phyloP scores from a whole-genome alignment of 306 rosid species.

The Dryas alaskensis region DNA sequence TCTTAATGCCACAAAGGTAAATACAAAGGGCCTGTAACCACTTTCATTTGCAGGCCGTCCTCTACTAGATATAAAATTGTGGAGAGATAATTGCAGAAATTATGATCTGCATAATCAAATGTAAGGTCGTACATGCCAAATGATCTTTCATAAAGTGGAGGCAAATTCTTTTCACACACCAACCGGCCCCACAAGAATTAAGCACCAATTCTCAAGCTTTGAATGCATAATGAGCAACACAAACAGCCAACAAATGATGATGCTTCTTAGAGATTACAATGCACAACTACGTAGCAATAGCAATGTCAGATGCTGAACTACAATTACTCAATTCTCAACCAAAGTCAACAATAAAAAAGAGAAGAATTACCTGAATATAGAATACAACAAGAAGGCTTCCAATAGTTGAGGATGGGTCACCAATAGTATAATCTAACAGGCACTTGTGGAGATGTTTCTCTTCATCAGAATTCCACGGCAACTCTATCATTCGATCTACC shows the following conservation, averaged over 20 bases:
- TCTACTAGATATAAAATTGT: neutral
- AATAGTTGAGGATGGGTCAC: slow-evolving; percentile 57
- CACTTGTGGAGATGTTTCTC: slow-evolving; percentile 83
- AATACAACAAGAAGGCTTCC: slow-evolving; percentile 91
- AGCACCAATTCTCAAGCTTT: neutral
- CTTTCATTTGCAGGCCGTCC: neutral
- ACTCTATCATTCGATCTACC: slow-evolving; percentile 84
- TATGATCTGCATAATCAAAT: neutral
- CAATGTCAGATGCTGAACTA: slow-evolving; percentile 15
- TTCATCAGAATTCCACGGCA: slow-evolving; percentile 95
- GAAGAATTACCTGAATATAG: slow-evolving; percentile 75
- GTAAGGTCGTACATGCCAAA: neutral
- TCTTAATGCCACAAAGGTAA: neutral
- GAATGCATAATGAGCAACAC: neutral
- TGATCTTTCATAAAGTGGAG: neutral
- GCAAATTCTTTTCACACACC: neutral
- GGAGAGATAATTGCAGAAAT: neutral
- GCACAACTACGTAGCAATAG: slow-evolving; percentile 15
- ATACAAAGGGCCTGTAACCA: neutral
- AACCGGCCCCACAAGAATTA: neutral
- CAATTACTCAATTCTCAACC: slow-evolving; percentile 8
- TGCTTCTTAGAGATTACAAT: neutral
- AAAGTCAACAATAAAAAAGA: slow-evolving; percentile 2
- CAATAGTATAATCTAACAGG: slow-evolving; percentile 71
- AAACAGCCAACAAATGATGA: neutral